These are phyloP conservation scores for Malassezia brasiliensis DNA, from an alignment of 1,284 basidiomycete genomes.

Conservation along the genomic window DNA sequence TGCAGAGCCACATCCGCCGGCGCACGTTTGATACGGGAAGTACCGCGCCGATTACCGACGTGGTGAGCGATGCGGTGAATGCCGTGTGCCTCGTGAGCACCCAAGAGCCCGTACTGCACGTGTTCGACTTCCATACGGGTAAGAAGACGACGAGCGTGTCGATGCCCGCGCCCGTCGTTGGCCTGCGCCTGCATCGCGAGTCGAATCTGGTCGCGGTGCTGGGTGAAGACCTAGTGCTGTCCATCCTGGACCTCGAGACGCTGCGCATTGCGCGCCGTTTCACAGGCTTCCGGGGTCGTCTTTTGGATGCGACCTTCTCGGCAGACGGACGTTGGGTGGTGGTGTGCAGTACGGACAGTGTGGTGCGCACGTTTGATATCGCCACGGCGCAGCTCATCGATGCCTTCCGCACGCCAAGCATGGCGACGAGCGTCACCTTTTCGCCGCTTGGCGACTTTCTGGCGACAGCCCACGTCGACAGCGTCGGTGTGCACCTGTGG, in stretches of 20 bases:
- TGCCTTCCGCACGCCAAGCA: slow-evolving; percentile 76
- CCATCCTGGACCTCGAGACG: slow-evolving; percentile 86
- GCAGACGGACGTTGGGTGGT: slow-evolving; percentile 89
- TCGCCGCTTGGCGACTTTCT: slow-evolving; percentile 92
- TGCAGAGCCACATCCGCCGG: slow-evolving; percentile 76
- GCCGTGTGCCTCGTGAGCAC: slow-evolving; percentile 70
- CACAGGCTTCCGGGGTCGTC: slow-evolving; percentile 35
- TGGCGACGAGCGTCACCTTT: slow-evolving; percentile 81
- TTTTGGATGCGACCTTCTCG: slow-evolving; percentile 57
- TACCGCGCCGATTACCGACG: slow-evolving; percentile 55
- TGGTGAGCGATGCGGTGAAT: slow-evolving; percentile 80
- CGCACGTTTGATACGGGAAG: slow-evolving; percentile 51
- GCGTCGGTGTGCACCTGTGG: slow-evolving; percentile 89
- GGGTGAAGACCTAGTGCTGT: slow-evolving; percentile 75
- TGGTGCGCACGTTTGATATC: slow-evolving; percentile 90
- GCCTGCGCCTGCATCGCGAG: slow-evolving; percentile 69
- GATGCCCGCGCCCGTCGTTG: slow-evolving; percentile 62
- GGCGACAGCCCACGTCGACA: slow-evolving; percentile 87
- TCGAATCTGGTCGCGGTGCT: slow-evolving; percentile 73
- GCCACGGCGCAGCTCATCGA: slow-evolving; percentile 86
- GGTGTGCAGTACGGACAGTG: slow-evolving; percentile 74
- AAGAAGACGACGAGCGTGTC: slow-evolving; percentile 59
- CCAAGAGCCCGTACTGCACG: slow-evolving; percentile 73
- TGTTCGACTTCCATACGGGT: slow-evolving; percentile 88
- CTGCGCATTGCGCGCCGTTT: slow-evolving; percentile 75